These are phyloP conservation scores for Hymenoscyphus fructigenus DNA, from an alignment of 2,329 filamentous ascomycete species.

Conservation along the genomic window DNA sequence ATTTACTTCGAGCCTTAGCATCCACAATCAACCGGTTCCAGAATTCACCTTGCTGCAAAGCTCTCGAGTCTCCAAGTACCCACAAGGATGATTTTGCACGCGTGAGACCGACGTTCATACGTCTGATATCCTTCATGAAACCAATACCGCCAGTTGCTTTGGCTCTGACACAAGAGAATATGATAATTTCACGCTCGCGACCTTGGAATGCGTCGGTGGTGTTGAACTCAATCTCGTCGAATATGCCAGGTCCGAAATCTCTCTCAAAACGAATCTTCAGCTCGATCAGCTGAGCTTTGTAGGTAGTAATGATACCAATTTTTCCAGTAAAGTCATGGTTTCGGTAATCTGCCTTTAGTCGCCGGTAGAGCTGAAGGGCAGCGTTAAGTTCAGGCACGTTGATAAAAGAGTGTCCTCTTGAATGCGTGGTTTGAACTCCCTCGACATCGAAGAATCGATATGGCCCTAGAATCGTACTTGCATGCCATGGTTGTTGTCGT, in stretches of 20 bases:
- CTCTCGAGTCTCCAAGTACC: slow-evolving; percentile 90
- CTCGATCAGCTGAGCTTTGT: slow-evolving; percentile 87
- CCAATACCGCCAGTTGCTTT: slow-evolving; percentile 92
- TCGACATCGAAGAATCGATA: slow-evolving; percentile 98
- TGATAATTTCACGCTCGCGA: slow-evolving; percentile 95
- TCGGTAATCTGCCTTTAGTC: slow-evolving; percentile 71
- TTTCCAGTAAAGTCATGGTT: slow-evolving; percentile 73
- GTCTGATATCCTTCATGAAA: slow-evolving; percentile 96
- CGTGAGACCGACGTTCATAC: slow-evolving; percentile 98
- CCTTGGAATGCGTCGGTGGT: slow-evolving; percentile 98
- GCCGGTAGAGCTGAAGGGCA: slow-evolving; percentile 79
- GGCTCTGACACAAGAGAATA: slow-evolving; percentile 96
- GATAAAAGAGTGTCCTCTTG: slow-evolving; percentile 83
- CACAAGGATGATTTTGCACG: slow-evolving; percentile 95
- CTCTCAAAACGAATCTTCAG: slow-evolving; percentile 72
- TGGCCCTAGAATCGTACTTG: slow-evolving; percentile 75
- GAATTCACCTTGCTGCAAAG: slow-evolving; percentile 82
- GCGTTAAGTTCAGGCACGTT: slow-evolving; percentile 86
- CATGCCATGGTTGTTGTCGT: slow-evolving; percentile 81
- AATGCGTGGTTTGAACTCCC: slow-evolving; percentile 79
- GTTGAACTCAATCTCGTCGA: slow-evolving; percentile 89
- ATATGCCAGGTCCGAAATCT: slow-evolving; percentile 72
- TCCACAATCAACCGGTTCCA: slow-evolving; percentile 87
- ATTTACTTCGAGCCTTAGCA: slow-evolving; percentile 70
- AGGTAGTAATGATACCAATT: slow-evolving; percentile 96